Conservation (phyloP, 108 stramenopile genomes). For the Nannochloropsis salina region DNA sequence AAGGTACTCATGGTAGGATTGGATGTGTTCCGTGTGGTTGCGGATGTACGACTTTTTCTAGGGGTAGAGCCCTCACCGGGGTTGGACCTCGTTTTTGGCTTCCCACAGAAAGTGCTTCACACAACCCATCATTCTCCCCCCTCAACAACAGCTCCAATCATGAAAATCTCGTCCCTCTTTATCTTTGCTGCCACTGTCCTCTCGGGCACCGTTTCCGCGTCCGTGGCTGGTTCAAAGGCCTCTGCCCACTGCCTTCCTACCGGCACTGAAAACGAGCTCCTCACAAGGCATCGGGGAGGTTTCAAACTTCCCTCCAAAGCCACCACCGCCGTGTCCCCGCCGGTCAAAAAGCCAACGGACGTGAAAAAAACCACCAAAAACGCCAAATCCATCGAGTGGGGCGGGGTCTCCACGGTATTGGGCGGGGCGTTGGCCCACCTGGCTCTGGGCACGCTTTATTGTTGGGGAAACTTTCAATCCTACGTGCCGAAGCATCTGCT, state of each 20-base stretch:
- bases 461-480: slow-evolving; percentile 54
- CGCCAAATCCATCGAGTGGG: background rate
- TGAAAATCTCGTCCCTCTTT: background rate
- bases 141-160: background rate
- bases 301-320: background rate
- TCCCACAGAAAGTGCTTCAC: no score
- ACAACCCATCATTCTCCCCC: no score
- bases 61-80: no score
- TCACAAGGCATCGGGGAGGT: slow-evolving; percentile 4
- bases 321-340: background rate
- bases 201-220: background rate
- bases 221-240: background rate
- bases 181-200: background rate
- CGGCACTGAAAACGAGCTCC: background rate
- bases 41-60: no score
- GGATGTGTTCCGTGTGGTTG: no score
- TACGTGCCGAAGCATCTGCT: slow-evolving; percentile 45
- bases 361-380: background rate
- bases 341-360: background rate
- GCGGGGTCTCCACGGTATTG: slow-evolving; percentile 32
- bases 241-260: background rate
- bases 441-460: slow-evolving; percentile 56
- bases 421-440: slow-evolving; percentile 43
- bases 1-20: no score
- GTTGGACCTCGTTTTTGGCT: no score